phyloP scores from a whole-genome alignment of 305 asterid species.

The Rubia balearica region DNA sequence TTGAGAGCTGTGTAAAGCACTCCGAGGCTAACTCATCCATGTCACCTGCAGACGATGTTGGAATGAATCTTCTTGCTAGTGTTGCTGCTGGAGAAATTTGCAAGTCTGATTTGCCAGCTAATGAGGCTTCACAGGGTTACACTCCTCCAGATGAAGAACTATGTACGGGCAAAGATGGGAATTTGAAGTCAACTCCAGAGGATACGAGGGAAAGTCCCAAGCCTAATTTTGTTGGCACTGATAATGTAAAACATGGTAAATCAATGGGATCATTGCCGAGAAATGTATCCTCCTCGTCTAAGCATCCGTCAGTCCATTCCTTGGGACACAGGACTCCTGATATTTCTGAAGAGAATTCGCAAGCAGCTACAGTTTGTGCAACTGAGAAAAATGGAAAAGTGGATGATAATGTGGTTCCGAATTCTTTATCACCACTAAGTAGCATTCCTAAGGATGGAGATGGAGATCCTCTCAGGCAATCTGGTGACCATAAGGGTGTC shows the following conservation, averaged over 20 bases:
- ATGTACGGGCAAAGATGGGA: constrained; percentile 23
- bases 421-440: constrained; percentile 20
- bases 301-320: constrained; percentile 13
- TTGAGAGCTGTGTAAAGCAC: constrained; percentile 37
- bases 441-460: constrained; percentile 25
- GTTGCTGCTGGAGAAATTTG: constrained; percentile 40
- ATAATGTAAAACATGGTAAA: constrained; percentile 25
- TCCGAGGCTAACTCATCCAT: constrained; percentile 32
- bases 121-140: constrained; percentile 25
- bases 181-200: constrained; percentile 16
- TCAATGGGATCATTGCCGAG: constrained; percentile 15
- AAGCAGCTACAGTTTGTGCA: constrained; percentile 20
- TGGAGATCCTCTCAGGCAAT: constrained; percentile 22
- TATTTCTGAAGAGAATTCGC: constrained; percentile 21
- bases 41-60: constrained; percentile 32
- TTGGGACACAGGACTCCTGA: constrained; percentile 20
- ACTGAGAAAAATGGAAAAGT: constrained; percentile 23
- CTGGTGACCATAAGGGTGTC: constrained; percentile 25
- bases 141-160: constrained; percentile 26
- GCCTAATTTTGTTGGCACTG: constrained; percentile 19
- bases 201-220: constrained; percentile 14
- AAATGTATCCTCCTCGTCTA: constrained; percentile 18
- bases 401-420: constrained; percentile 26
- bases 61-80: constrained; percentile 46
- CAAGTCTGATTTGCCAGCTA: constrained; percentile 26